Percentiles rank a stretch among this genome's conserved stretches.
Conservation (phyloP, 208 protist species). For the Polymyxa betae region DNA sequence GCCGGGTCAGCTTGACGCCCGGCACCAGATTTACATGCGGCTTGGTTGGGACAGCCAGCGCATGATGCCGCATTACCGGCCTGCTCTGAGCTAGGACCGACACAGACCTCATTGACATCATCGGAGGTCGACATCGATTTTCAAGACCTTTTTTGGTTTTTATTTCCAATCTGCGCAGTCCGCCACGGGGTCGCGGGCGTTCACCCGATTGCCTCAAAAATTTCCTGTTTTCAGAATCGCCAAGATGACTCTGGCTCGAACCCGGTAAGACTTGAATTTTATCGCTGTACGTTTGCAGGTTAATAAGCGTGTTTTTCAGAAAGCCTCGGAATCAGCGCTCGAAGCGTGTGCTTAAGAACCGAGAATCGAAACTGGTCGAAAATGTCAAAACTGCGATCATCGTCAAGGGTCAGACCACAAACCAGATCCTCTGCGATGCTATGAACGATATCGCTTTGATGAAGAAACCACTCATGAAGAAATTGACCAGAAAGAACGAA, state of each 20-base stretch:
- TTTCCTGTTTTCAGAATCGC: no score
- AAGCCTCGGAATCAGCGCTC: constrained; percentile 25
- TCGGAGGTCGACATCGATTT: neutral
- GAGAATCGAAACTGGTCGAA: constrained; percentile 16
- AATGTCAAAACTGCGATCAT: constrained; percentile 32
- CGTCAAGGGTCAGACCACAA: constrained; percentile 14
- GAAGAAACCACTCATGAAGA: constrained; percentile 51
- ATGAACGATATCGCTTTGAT: neutral
- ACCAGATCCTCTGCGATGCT: neutral
- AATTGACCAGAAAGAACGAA: constrained; percentile 44
- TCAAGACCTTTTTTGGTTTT: no score
- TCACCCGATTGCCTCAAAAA: no score
- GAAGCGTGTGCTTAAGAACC: constrained; percentile 39
- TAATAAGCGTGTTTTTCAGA: neutral
- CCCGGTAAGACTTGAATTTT: no score
- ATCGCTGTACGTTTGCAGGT: no score
- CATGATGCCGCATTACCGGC: constrained; percentile 92
- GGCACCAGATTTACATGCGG: constrained; percentile 84
- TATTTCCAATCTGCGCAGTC: no score
- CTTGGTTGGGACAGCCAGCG: constrained; percentile 95
- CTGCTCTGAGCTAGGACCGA: constrained; percentile 62
- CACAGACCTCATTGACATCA: constrained; percentile 66
- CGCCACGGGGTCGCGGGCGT: no score
- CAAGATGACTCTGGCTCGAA: no score
- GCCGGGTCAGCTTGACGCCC: constrained; percentile 39